A percentile compares a stretch with the other conserved stretches of the same genome.
These are phyloP conservation scores for Psilocybe subaeruginosa DNA, from an alignment of 768 basidiomycete species.

Conservation along the genomic window DNA sequence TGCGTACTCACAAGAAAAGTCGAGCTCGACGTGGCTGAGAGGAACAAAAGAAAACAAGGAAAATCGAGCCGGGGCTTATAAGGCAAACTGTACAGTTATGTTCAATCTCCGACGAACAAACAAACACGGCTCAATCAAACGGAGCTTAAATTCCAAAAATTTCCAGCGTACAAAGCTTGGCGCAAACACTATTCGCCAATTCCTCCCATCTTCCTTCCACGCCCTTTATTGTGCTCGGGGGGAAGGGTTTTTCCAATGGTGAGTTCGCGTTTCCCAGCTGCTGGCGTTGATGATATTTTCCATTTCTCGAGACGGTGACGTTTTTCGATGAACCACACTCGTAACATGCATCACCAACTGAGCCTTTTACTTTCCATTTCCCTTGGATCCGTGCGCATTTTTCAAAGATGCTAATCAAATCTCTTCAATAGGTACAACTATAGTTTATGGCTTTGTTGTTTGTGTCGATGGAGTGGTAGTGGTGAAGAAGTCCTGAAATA, in stretches of 20 bases:
- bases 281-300: constrained; percentile 64
- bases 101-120: constrained; percentile 35
- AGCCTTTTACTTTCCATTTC: constrained; percentile 25
- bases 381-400: background rate
- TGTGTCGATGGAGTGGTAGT: too few relatives aligned
- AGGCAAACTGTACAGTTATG: constrained; percentile 44
- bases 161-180: background rate
- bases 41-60: constrained; percentile 5
- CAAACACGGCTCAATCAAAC: constrained; percentile 9
- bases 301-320: constrained; percentile 77
- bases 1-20: constrained; percentile 23
- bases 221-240: background rate
- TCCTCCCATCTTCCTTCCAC: background rate
- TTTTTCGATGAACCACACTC: constrained; percentile 71
- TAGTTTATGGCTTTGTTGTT: background rate
- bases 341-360: constrained; percentile 79
- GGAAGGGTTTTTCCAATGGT: constrained; percentile 25
- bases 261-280: constrained; percentile 24
- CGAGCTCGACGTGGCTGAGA: background rate
- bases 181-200: too few relatives aligned
- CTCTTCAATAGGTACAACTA: constrained; percentile 3
- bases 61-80: constrained; percentile 10
- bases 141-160: constrained; percentile 25
- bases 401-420: background rate
- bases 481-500: too few relatives aligned